Evolutionary conservation across 1,284 basidiomycete species (phyloP), one percentile per base, ranked within the genome.

Genomic region (Moesziomyces antarcticus): DNA sequence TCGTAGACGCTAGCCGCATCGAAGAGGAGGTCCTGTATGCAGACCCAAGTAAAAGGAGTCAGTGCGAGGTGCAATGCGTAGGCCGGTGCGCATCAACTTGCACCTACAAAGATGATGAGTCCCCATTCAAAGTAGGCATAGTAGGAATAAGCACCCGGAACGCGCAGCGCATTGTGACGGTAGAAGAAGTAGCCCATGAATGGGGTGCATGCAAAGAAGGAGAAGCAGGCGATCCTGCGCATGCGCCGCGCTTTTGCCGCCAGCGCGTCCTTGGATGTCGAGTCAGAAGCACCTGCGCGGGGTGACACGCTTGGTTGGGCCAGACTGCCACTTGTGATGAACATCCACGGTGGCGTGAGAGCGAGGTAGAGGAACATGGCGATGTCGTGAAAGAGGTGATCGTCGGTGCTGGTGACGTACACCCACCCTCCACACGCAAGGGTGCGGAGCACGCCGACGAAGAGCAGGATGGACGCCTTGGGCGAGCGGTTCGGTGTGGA

Each of bases 371-470:
- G 82, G 68, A 94, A 91, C 94, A 97, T 97, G 81, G 91, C 89
- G 22, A 94, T 86, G 84, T 97, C 94, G 85, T 97, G 94, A 18
- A 88, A 87, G 79, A 92, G 90, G 75, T 92, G 91, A 82, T 92
- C 88, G 78, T 94, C 92, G 40, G 85, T 89, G 5, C 91, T 86
- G 1, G 94, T 96, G 78, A 97, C 90, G 80, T 91, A 97, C 47
- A 96, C 92, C 93, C 93, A 97, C 25, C 93, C 93, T 25, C 91
- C 93, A 75, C 94, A 97, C 6, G 89, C 88, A 22, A 97, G 84
- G 0, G 94, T 95, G 66, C 94, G 87, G 25, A 92, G 81, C 16
- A 93, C 72, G 0, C 94, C 93, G 30, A 87, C 86, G 13, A 89
- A 73, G 37, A 91, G 87, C 41, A 94, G 86, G 33, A 69, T 50